phyloP scores from a whole-genome alignment of 1,139 yeast species.

The Kodamaea suecica region DNA sequence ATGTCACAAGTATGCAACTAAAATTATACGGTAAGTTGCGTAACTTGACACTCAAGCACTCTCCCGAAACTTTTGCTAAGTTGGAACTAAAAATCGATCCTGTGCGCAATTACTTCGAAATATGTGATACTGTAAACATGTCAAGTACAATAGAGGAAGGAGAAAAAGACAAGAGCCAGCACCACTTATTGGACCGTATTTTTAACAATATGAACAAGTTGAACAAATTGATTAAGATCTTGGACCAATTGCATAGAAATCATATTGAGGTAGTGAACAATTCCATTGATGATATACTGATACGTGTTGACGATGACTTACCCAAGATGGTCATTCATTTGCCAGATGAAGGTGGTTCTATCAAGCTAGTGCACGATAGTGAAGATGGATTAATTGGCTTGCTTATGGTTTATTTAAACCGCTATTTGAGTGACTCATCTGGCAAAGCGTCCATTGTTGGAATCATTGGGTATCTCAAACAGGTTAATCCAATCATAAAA shows the following conservation, averaged over 20 bases:
- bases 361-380: slow-evolving; percentile 12
- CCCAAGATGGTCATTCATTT: slow-evolving; percentile 24
- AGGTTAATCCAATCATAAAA: slow-evolving; percentile 29
- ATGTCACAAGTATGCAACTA: slow-evolving; percentile 26
- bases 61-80: slow-evolving; percentile 15
- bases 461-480: slow-evolving; percentile 31
- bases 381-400: slow-evolving; percentile 18
- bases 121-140: slow-evolving; percentile 27
- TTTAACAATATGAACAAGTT: slow-evolving; percentile 33
- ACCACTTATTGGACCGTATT: slow-evolving; percentile 22
- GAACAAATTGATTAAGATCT: slow-evolving; percentile 30
- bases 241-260: slow-evolving; percentile 32
- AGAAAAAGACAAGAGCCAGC: slow-evolving; percentile 5
- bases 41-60: slow-evolving; percentile 19
- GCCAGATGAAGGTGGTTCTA: slow-evolving; percentile 20
- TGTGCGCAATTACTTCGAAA: slow-evolving; percentile 26
- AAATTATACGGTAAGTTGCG: slow-evolving; percentile 32
- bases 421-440: slow-evolving; percentile 14
- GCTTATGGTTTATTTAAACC: slow-evolving; percentile 27
- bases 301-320: slow-evolving; percentile 28
- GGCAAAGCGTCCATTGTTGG: slow-evolving; percentile 24
- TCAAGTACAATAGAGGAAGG: slow-evolving; percentile 19
- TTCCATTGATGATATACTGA: slow-evolving; percentile 28
- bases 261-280: slow-evolving; percentile 28
- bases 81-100: slow-evolving; percentile 23